phyloP scores from a whole-genome alignment of 495 filamentous ascomycete genomes.

The Aspergillus incahuasiensis region DNA sequence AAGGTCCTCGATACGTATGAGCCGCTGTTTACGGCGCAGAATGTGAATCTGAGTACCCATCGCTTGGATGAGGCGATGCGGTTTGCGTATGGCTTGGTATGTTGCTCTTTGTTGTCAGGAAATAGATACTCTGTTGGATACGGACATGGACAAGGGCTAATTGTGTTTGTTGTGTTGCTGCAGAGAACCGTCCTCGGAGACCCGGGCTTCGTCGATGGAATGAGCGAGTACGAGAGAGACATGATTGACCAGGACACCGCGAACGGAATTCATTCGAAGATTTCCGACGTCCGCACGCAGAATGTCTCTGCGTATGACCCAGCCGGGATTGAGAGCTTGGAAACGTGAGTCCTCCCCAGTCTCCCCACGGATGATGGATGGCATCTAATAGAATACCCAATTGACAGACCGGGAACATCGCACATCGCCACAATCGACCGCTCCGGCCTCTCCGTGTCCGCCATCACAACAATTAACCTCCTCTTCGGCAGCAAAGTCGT shows the following conservation, averaged over 20 bases:
- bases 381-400: too few species aligned
- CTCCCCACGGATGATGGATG: too few species aligned
- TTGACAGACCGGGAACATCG: constrained; percentile 65
- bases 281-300: constrained; percentile 63
- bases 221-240: constrained; percentile 57
- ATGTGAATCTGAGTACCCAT: constrained; percentile 64
- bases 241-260: constrained; percentile 63
- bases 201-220: constrained; percentile 61
- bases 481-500: constrained; percentile 75
- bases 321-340: constrained; percentile 52
- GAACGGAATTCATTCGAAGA: constrained; percentile 54
- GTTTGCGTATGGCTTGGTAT: constrained; percentile 72
- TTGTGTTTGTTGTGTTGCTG: not conserved
- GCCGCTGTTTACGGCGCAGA: constrained; percentile 47
- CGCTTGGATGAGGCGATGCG: constrained; percentile 81
- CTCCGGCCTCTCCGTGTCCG: constrained; percentile 63
- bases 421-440: constrained; percentile 68
- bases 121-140: too few species aligned
- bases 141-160: too few species aligned
- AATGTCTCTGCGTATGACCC: constrained; percentile 71
- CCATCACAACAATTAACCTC: constrained; percentile 81
- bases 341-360: constrained; percentile 57
- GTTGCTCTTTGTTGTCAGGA: too few species aligned
- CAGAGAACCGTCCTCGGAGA: constrained; percentile 69
- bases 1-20: constrained; percentile 75